phyloP scores from a whole-genome alignment of 495 filamentous ascomycete species.

The Neurospora africana region DNA sequence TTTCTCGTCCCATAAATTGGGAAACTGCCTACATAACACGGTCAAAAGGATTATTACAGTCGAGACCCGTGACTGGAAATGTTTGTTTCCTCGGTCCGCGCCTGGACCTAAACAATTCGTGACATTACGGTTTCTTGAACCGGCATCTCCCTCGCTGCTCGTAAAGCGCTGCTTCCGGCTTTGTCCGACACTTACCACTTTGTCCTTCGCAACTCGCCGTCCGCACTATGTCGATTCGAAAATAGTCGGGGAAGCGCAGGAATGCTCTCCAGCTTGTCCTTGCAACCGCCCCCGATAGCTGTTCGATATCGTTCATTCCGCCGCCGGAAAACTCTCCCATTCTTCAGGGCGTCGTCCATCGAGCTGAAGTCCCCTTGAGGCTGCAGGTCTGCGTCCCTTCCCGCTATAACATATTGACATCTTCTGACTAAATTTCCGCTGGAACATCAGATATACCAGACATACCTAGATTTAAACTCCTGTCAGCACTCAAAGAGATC shows the following conservation, averaged over 20 bases:
- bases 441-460: not conserved
- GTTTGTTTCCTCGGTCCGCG: not conserved
- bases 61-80: not conserved
- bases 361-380: not conserved
- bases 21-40: not conserved
- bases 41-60: not conserved
- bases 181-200: not conserved
- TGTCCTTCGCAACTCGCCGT: not conserved
- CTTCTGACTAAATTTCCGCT: not conserved
- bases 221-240: not conserved
- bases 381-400: not conserved
- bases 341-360: not conserved
- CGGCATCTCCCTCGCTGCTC: not conserved
- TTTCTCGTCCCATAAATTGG: not conserved
- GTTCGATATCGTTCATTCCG: not conserved
- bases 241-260: not conserved
- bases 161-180: not conserved
- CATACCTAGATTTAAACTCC: not conserved
- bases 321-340: not conserved
- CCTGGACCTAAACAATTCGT: not conserved
- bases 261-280: not conserved
- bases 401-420: not conserved
- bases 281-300: not conserved
- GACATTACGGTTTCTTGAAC: not conserved
- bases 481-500: not conserved